Base-by-base conservation (phyloP, 2,329 filamentous ascomycete genomes). In the Monilinia fructigena region DNA sequence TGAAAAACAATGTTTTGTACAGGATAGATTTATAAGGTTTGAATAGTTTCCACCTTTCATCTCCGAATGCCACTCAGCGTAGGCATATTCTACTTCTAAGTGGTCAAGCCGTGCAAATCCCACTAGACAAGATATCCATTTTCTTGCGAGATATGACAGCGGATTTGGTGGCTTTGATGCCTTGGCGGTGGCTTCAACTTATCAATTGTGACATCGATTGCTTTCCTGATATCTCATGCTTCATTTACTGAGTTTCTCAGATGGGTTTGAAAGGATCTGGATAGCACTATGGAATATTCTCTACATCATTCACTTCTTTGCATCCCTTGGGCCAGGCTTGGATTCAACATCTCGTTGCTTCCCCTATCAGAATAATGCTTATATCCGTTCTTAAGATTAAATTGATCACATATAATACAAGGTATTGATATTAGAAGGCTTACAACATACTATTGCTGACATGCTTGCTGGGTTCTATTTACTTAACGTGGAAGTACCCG, bases 41-140 rank as follows among this genome's bases (percentile, higher is more conserved):
- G 45, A 12, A 35, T 60, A 48, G 56, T 60, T 47, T 38, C 56
- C 20, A 48, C 20, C 56, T 60, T 38, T 31, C 45, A n/a, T n/a
- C 18, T 47, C 45, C n/a, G 3, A 8, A 47, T 47, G 5, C 18
- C 20, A 55, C 18, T 16, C 4, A 47, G 12, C 31, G 3, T 12
- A 28, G 40, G 20, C 16, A 47, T 47, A 31, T 47, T 12, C 20
- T 18, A 16, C 7, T 47, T 16, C 23, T 14, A n/a, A n/a, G 28
- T 14, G 28, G 42, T 20, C 20, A 48, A 60, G 28, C 11, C 14
- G 20, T n/a, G 35, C 35, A 42, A 56, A 23, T n/a, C 40, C 10
- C 4, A 26, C 3, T 3, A 26, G n/a, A 26, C 10, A 5, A 50
- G n/a, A 50, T n/a, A n/a, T 12, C 7, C 16, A 16, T 26, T 26